phyloP scores from a whole-genome alignment of 2,329 filamentous ascomycete genomes.

The Fusarium pseudograminearum region DNA sequence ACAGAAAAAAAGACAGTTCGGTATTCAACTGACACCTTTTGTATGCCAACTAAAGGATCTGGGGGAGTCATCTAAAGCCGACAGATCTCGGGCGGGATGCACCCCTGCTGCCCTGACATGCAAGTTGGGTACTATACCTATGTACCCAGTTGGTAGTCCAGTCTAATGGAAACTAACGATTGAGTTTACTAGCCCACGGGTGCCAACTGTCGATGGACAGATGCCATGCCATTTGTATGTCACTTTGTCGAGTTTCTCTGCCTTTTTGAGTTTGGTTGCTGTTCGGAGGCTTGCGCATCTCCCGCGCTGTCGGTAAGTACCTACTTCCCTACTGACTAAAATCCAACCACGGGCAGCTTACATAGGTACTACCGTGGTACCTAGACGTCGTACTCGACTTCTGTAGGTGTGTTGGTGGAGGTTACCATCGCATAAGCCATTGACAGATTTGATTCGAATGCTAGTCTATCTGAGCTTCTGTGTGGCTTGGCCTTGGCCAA shows the following conservation, averaged over 20 bases:
- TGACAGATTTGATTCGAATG: background rate
- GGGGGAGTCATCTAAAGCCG: background rate
- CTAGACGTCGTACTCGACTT: background rate
- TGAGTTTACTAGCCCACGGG: slow-evolving; percentile 13
- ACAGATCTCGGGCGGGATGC: slow-evolving; percentile 10
- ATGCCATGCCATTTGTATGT: background rate
- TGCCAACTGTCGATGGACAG: slow-evolving; percentile 10
- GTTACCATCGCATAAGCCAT: background rate
- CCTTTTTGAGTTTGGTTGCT: slow-evolving; percentile 27
- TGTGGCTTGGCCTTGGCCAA: slow-evolving; percentile 6
- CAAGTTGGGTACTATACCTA: background rate
- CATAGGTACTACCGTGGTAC: too few relatives aligned
- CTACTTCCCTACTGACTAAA: slow-evolving; percentile 1
- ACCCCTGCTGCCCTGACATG: slow-evolving; percentile 1
- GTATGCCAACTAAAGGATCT: background rate
- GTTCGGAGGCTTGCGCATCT: slow-evolving; percentile 39
- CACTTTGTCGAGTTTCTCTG: slow-evolving; percentile 11
- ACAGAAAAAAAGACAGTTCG: background rate
- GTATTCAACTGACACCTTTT: background rate
- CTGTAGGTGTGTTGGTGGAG: background rate
- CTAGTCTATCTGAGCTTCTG: slow-evolving; percentile 1
- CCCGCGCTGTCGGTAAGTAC: slow-evolving; percentile 32
- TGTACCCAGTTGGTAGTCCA: background rate
- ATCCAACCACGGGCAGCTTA: background rate
- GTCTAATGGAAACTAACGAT: background rate